phyloP scores from a whole-genome alignment of 1,284 basidiomycete genomes.

The Microbotryum intermedium region DNA sequence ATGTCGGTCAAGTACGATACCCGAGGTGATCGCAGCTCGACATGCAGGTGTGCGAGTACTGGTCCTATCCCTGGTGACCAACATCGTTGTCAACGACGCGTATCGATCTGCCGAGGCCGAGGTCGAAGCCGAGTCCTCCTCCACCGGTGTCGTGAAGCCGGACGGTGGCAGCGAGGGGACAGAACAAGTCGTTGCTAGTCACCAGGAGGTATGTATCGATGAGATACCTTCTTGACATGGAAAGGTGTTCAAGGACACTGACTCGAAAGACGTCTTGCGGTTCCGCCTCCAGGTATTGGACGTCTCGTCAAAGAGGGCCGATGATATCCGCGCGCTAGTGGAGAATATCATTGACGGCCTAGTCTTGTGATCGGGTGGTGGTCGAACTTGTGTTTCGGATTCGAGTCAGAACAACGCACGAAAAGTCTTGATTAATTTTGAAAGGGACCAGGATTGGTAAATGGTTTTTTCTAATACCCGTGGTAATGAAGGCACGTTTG shows the following conservation, averaged over 20 bases:
- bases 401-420: no score
- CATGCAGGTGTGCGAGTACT: slow-evolving; percentile 32
- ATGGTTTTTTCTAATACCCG: no score
- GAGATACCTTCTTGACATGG: not conserved
- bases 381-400: not conserved
- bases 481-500: no score
- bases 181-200: slow-evolving; percentile 18
- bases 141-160: not conserved
- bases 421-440: not conserved
- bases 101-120: slow-evolving; percentile 28
- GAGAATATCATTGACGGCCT: slow-evolving; percentile 8
- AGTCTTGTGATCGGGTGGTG: not conserved
- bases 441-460: not conserved
- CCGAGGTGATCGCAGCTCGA: slow-evolving; percentile 32
- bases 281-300: slow-evolving; percentile 13
- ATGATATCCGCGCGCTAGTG: slow-evolving; percentile 26
- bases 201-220: slow-evolving; percentile 21
- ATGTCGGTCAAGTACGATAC: slow-evolving; percentile 22
- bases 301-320: slow-evolving; percentile 14
- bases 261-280: not conserved
- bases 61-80: slow-evolving; percentile 34
- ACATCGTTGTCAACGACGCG: slow-evolving; percentile 33
- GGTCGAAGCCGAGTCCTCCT: slow-evolving; percentile 17
- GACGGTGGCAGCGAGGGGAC: not conserved
- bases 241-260: not conserved